Conservation (phyloP, 1,284 basidiomycete genomes). For the Pholiota adiposa region DNA sequence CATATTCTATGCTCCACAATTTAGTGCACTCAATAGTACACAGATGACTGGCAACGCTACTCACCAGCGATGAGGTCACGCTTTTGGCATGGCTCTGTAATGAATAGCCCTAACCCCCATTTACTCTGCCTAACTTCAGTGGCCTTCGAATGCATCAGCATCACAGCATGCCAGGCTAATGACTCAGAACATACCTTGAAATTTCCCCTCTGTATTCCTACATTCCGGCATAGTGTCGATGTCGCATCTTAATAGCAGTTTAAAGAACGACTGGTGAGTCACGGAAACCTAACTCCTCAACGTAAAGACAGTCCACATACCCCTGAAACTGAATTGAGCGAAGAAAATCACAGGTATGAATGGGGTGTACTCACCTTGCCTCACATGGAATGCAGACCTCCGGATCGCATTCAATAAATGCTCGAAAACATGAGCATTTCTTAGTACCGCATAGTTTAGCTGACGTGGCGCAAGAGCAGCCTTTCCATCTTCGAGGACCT, state of each 20-base stretch:
- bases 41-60: not conserved
- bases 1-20: too few relatives aligned
- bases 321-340: conserved; percentile 2
- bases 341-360: not conserved
- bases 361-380: conserved; percentile 30
- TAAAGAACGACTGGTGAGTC: too few relatives aligned
- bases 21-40: too few relatives aligned
- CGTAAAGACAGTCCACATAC: not conserved
- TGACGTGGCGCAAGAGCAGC: conserved; percentile 43
- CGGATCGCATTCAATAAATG: conserved; percentile 58
- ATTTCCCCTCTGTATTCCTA: conserved; percentile 43
- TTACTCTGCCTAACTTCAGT: conserved; percentile 44
- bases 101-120: conserved; percentile 59
- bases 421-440: conserved; percentile 48
- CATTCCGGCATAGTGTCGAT: conserved; percentile 42
- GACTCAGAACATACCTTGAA: conserved; percentile 37
- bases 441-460: conserved; percentile 31
- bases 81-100: conserved; percentile 39
- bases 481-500: conserved; percentile 49
- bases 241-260: conserved; percentile 27
- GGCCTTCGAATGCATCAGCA: conserved; percentile 27
- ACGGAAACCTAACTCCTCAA: not conserved
- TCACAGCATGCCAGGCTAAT: too few relatives aligned
- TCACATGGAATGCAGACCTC: conserved; percentile 48
- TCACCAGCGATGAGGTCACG: conserved; percentile 55